Evolutionary conservation across 176 grass and related monocot genomes (phyloP), one percentile per base, ranked within the genome.

Genomic region (Carex parvula): DNA sequence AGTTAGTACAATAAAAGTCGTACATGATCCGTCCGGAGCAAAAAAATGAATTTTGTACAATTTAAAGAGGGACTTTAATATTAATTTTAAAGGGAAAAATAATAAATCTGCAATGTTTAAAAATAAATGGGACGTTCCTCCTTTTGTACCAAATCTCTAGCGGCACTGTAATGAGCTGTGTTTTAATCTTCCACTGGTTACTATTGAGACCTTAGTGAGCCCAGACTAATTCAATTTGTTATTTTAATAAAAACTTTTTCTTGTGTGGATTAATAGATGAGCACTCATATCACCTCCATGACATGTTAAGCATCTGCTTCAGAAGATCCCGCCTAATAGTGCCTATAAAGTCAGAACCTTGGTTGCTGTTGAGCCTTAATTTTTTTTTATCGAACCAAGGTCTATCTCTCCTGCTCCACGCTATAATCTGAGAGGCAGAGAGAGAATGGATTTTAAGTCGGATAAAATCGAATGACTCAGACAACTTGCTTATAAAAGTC

Each of bases 281-380:
- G 10, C 35, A 46, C 37, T 14, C 5, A 16, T 32, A 2, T 44
- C n/a, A 79, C 29, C 7, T 58, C 26, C 77, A 80, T 79, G 54
- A 10, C 77, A 80, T 60, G 54, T 60, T 33, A 18, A 20, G 8
- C 8, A 74, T 35, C 16, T 80, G 54, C 24, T 15, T 58, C 26
- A 80, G 0, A 60, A 60, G 55, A 80, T 60, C 54, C 26, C 18
- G 10, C 46, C 46, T 50, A 50, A 50, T 10, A 73, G 20, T 50
- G 77, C 17, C 18, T 50, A 63, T 64, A 35, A 85, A 85, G 83
- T 77, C 83, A 85, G 69, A 85, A 46, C 83, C 64, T 85, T 63
- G 83, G 55, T 74, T 59, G 15, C 56, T 52, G 83, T 70, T 33
- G 20, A 75, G 29, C 67, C 26, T 65, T 10, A 81, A 65, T 44